phyloP scores from a whole-genome alignment of 176 grass and related monocot species.

The Pontederia paniculata region DNA sequence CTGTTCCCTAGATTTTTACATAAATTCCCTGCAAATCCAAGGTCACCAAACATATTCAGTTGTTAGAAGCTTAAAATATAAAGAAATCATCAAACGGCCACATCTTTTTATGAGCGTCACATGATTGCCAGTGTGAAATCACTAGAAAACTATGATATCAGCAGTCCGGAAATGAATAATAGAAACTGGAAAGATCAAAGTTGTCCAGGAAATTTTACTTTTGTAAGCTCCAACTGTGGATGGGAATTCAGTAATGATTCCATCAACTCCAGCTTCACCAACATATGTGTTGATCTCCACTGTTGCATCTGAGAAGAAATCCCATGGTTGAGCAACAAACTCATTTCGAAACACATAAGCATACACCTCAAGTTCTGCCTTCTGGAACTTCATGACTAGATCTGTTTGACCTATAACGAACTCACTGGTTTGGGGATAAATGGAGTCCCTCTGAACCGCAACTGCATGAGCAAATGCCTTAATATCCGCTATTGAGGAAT shows the following conservation, averaged over 20 bases:
- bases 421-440: not conserved
- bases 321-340: slow-evolving; percentile 43
- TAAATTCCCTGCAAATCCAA: slow-evolving; percentile 31
- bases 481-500: not conserved
- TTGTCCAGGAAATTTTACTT: slow-evolving; percentile 28
- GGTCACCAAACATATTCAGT: not conserved
- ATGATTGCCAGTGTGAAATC: no score
- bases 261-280: slow-evolving; percentile 25
- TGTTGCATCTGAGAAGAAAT: slow-evolving; percentile 55
- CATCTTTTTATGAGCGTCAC: no score
- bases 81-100: no score
- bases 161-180: not conserved
- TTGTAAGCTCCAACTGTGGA: slow-evolving; percentile 62
- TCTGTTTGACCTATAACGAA: slow-evolving; percentile 12
- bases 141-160: no score
- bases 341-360: slow-evolving; percentile 51
- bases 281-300: slow-evolving; percentile 71
- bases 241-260: slow-evolving; percentile 76
- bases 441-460: not conserved
- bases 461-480: slow-evolving; percentile 8
- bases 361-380: slow-evolving; percentile 47
- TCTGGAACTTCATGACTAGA: slow-evolving; percentile 27
- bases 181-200: not conserved
- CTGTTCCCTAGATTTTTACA: slow-evolving; percentile 30
- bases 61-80: not conserved